Evolutionary conservation across 257 asterid species (phyloP), one percentile per base, ranked within the genome.

Genomic region (Solanum corneliomulleri): DNA sequence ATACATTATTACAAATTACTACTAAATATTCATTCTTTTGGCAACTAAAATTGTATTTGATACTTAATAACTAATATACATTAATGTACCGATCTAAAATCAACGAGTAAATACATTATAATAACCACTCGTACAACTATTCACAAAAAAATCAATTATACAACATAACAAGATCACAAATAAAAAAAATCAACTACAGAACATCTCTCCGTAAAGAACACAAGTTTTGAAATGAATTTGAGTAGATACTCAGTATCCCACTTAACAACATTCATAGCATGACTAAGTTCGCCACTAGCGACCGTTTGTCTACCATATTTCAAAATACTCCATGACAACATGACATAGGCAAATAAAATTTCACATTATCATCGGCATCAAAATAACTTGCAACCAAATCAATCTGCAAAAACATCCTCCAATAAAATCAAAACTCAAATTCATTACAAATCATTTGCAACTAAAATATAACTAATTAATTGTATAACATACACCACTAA

Each of bases 181-280:
- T 35, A 5, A 35, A 35, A 35, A 35, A 35, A 35, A 35, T 35
- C 39, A 35, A 41, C 3, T 41, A 41, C 44, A 41, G 0, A 41
- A 41, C 44, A 41, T 41, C 96, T 97, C 98, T 78, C 98, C 98
- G 7, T 94, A 97, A 71, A 97, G 95, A 20, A 97, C 95, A 87
- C 94, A 6, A 68, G 98, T 98, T 58, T 94, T 84, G 4, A 98
- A 96, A 60, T 97, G 99, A 66, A 99, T 92, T 97, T 97, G 87
- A 97, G 95, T 90, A 95, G 92, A 88, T 97, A 97, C 84, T 95
- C 99, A 84, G 99, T 95, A 11, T 99, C 99, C 99, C 99, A 97
- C 66, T 97, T 97, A 29, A 97, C 91, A 49, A 98, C 99, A 82
- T 94, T 95, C 83, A 97, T 77, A 88, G 98, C 99, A 44, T 95